These are phyloP conservation scores for Austroboletus novae-zelandiae DNA, from an alignment of 1,284 basidiomycete species.

Conservation along the genomic window DNA sequence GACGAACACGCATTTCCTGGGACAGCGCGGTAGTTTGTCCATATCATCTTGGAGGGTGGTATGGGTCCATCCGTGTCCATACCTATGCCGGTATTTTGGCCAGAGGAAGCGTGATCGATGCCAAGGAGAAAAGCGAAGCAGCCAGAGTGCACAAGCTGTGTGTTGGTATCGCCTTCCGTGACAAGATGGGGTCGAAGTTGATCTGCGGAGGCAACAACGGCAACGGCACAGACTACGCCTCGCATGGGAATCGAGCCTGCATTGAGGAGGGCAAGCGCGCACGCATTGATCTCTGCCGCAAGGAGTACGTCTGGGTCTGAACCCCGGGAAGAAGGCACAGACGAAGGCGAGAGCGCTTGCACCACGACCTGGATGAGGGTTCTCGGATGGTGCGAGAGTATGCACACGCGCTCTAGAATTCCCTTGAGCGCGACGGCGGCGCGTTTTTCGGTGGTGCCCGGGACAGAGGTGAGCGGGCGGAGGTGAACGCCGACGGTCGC, in stretches of 20 bases:
- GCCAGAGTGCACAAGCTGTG: slow-evolving; percentile 27
- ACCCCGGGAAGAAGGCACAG: neutral
- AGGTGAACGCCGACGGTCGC: slow-evolving; percentile 58
- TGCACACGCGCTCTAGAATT: slow-evolving; percentile 55
- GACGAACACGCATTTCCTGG: slow-evolving; percentile 36
- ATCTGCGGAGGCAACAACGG: slow-evolving; percentile 38
- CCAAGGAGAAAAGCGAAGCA: slow-evolving; percentile 71
- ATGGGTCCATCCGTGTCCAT: neutral
- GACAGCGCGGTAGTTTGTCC: slow-evolving; percentile 40
- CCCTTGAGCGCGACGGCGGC: slow-evolving; percentile 50
- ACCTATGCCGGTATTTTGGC: neutral
- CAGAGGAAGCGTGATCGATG: slow-evolving; percentile 14
- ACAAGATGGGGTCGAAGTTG: slow-evolving; percentile 36
- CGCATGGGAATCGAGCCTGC: slow-evolving; percentile 68
- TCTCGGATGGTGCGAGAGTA: slow-evolving; percentile 63
- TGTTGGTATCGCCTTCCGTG: slow-evolving; percentile 26
- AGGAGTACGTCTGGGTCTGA: slow-evolving; percentile 30
- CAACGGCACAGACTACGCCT: slow-evolving; percentile 65
- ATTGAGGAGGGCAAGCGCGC: slow-evolving; percentile 62
- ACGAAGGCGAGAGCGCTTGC: slow-evolving; percentile 45
- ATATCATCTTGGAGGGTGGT: slow-evolving; percentile 32
- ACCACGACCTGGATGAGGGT: slow-evolving; percentile 69
- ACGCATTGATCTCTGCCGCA: slow-evolving; percentile 68
- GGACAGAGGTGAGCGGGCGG: slow-evolving; percentile 47
- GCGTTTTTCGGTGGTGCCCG: slow-evolving; percentile 65